These are phyloP conservation scores for Meira nashicola DNA, from an alignment of 1,284 basidiomycete genomes.

Conservation along the genomic window DNA sequence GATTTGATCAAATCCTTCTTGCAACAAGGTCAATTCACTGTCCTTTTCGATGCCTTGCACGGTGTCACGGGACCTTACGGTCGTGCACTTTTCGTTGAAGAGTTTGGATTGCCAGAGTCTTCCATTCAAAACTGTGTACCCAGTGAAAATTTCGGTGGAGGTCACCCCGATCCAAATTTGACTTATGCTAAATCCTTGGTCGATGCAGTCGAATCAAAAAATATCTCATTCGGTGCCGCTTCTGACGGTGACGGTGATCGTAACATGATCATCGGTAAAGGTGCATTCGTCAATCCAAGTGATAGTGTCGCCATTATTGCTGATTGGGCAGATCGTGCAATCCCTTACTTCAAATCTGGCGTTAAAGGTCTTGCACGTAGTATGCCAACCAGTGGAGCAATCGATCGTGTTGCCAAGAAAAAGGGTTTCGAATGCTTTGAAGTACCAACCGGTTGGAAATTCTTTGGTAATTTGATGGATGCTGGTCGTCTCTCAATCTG, in stretches of 20 bases:
- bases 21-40: constrained; percentile 63
- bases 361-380: constrained; percentile 90
- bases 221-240: constrained; percentile 89
- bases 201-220: constrained; percentile 77
- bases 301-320: constrained; percentile 99
- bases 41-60: constrained; percentile 92
- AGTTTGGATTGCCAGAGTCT: constrained; percentile 72
- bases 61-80: constrained; percentile 98
- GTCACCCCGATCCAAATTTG: constrained; percentile 96
- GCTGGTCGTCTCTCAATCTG: constrained; percentile 94
- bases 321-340: constrained; percentile 84
- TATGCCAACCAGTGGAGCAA: constrained; percentile 96
- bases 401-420: constrained; percentile 91
- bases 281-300: constrained; percentile 93
- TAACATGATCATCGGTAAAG: constrained; percentile 99
- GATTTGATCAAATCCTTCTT: constrained; percentile 85
- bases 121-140: constrained; percentile 89
- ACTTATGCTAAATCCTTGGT: constrained; percentile 95
- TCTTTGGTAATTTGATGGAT: constrained; percentile 99
- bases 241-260: constrained; percentile 96
- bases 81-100: constrained; percentile 75
- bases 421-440: constrained; percentile 92
- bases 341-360: constrained; percentile 86
- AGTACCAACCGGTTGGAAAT: constrained; percentile 98
- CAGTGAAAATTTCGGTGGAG: constrained; percentile 89